Conservation (phyloP, 192 early-diverging fungal genomes). For the Coemansia sp. region DNA sequence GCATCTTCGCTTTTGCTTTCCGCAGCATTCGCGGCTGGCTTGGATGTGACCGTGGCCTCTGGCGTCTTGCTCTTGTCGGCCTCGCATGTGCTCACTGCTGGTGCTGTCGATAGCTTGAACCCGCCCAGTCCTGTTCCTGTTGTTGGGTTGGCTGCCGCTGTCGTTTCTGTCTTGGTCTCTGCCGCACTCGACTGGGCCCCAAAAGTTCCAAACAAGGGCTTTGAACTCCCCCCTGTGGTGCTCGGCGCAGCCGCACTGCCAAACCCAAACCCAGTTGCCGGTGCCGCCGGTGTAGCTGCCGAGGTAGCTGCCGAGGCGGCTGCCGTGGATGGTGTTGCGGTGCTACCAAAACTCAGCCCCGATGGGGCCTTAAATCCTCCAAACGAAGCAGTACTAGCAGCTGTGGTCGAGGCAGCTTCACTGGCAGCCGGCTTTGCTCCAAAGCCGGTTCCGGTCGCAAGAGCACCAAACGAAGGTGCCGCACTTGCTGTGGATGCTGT, state of each 20-base stretch:
- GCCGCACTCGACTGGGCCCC: constrained; percentile 17
- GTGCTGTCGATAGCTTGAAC: constrained; percentile 40
- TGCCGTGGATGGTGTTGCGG: constrained; percentile 9
- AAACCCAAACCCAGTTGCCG: constrained; percentile 23
- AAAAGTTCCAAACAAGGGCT: constrained; percentile 12
- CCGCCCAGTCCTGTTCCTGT: constrained; percentile 43
- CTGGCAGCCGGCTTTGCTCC: constrained; percentile 11
- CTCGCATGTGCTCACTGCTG: constrained; percentile 18
- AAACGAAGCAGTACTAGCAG: constrained; percentile 8
- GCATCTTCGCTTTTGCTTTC: constrained; percentile 61
- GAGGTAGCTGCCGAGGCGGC: constrained; percentile 6
- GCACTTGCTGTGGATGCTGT: neutral
- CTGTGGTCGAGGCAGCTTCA: neutral
- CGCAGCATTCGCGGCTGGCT: constrained; percentile 29
- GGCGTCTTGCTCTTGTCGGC: constrained; percentile 4
- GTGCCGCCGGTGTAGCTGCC: neutral
- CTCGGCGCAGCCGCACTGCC: constrained; percentile 25
- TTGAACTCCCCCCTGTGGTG: constrained; percentile 2
- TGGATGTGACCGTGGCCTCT: neutral
- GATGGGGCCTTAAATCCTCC: constrained; percentile 13
- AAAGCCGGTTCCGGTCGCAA: neutral
- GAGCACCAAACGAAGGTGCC: too few relatives aligned
- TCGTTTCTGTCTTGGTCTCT: constrained; percentile 27
- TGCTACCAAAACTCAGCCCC: constrained; percentile 13
- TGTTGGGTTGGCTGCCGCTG: constrained; percentile 40